Conservation (phyloP, 1,139 yeast species). For the Hansenula sp. region DNA sequence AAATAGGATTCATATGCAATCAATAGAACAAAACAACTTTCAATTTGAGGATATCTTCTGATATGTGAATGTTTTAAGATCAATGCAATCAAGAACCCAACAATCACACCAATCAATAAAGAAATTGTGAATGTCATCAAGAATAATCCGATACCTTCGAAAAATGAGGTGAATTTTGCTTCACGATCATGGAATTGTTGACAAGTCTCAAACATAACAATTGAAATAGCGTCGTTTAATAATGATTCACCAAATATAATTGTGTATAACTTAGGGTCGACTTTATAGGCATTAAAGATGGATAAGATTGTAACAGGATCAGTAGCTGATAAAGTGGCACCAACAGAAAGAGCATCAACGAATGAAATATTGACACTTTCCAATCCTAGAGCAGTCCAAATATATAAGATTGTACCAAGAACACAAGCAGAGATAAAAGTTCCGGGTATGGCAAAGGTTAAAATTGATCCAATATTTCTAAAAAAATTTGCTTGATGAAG, state of each 20-base stretch:
- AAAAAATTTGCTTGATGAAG: conserved; percentile 94
- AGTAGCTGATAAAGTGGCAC: conserved; percentile 96
- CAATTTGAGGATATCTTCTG: conserved; percentile 92
- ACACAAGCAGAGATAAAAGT: conserved; percentile 91
- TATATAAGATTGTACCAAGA: conserved; percentile 74
- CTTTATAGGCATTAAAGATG: conserved; percentile 94
- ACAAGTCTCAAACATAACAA: conserved; percentile 98
- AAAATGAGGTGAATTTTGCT: conserved; percentile 70
- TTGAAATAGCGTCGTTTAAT: conserved; percentile 94
- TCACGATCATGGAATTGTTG: conserved; percentile 91
- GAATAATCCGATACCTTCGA: conserved; percentile 93
- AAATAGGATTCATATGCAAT: conserved; percentile 96
- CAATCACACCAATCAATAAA: conserved; percentile 82
- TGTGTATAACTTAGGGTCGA: conserved; percentile 94
- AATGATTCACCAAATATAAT: conserved; percentile 96
- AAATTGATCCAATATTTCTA: conserved; percentile 83
- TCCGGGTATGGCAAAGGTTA: conserved; percentile 96
- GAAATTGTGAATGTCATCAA: conserved; percentile 91
- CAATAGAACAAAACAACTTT: conserved; percentile 84
- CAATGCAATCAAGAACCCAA: conserved; percentile 87
- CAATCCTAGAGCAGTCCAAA: conserved; percentile 90
- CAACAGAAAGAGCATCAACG: conserved; percentile 95
- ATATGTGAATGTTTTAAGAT: conserved; percentile 89
- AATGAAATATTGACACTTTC: conserved; percentile 87
- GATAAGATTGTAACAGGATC: conserved; percentile 98